phyloP scores from a whole-genome alignment of 139 green algal species.

The Zygnema cylindricum region DNA sequence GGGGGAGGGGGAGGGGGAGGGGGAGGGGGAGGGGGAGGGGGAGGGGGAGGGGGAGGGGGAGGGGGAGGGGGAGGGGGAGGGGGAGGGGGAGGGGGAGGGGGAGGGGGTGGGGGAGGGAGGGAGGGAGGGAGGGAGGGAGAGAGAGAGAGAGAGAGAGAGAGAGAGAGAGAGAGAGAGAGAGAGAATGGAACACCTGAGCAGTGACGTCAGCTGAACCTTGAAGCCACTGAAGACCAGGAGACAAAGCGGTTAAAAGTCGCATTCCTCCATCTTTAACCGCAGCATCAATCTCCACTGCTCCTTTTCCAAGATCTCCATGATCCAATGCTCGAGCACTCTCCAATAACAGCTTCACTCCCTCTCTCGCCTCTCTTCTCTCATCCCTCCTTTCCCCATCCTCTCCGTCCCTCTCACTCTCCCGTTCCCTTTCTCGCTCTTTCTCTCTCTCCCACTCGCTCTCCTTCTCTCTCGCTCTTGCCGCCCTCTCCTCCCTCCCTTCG shows the following conservation, averaged over 20 bases:
- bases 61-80: no score
- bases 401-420: conserved; percentile 18
- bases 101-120: no score
- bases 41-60: no score
- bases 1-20: no score
- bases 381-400: conserved; percentile 33
- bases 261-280: conserved; percentile 66
- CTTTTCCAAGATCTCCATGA: conserved; percentile 21
- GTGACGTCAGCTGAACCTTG: conserved; percentile 59
- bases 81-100: no score
- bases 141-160: no score
- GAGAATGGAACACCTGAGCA: conserved; percentile 39
- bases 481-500: conserved; percentile 3
- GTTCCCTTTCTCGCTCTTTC: conserved; percentile 15
- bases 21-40: no score
- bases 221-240: conserved; percentile 58
- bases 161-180: no score
- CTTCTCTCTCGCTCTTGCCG: conserved; percentile 8
- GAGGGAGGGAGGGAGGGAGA: no score
- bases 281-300: conserved; percentile 56
- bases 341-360: conserved; percentile 29
- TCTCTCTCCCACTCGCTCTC: not conserved
- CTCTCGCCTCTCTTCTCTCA: conserved; percentile 20
- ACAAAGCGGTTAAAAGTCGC: conserved; percentile 55
- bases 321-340: conserved; percentile 18